Conservation (phyloP, 495 filamentous ascomycete genomes). For the Apiosordaria backusii region DNA sequence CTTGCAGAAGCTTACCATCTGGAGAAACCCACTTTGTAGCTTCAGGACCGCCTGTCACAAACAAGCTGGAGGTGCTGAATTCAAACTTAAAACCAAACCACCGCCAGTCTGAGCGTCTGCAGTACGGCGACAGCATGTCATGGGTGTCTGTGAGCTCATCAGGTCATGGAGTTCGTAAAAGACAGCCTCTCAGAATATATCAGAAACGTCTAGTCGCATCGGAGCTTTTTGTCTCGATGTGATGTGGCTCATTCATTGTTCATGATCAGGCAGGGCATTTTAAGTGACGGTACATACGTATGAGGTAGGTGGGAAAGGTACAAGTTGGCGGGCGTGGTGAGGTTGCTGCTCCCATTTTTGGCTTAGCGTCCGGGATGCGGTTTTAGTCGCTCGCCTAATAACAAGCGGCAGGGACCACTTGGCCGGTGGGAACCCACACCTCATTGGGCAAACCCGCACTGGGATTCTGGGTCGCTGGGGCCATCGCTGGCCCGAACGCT, state of each 20-base stretch:
- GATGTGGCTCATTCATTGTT: not conserved
- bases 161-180: not conserved
- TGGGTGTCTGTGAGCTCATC: not conserved
- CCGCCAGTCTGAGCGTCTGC: not conserved
- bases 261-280: not conserved
- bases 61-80: conserved; percentile 2
- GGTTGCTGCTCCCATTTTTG: conserved; percentile 11
- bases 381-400: conserved; percentile 37
- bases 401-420: conserved; percentile 29
- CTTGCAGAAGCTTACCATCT: conserved; percentile 16
- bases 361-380: conserved; percentile 27
- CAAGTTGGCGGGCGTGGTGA: not conserved
- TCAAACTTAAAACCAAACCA: not conserved
- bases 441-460: conserved; percentile 22
- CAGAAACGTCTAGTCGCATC: not conserved
- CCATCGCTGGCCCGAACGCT: conserved; percentile 20
- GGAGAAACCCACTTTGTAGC: conserved; percentile 9
- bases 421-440: conserved; percentile 22
- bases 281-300: not conserved
- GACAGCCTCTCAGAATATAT: not conserved
- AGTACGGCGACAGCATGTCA: not conserved
- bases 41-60: conserved; percentile 5
- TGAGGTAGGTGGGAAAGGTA: not conserved
- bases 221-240: not conserved
- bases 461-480: conserved; percentile 11